Base-by-base conservation (phyloP, 805 yeast genomes). In the Yarrowia sp. region DNA sequence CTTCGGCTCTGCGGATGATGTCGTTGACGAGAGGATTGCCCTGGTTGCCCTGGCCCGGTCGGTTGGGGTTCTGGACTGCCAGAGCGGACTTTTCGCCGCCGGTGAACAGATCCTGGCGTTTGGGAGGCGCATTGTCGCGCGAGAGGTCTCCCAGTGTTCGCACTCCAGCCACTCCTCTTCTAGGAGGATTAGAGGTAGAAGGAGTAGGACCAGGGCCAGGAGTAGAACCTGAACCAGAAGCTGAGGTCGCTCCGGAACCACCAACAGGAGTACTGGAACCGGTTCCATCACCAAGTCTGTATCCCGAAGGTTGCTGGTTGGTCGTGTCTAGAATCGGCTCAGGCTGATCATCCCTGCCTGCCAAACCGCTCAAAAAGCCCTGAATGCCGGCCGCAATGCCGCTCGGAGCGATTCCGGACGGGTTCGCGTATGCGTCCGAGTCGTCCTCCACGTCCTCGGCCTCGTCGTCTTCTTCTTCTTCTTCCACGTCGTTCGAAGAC, bases 41-140 rank as follows among this genome's bases (percentile, higher is more conserved):
- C 16, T 53, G 47, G 42, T 32, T 51, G n/a, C 60, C 36, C 38
- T 47, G 38, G 27, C 68, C 66, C 7, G 61, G 63, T 18, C 64
- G 76, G 56, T 77, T 75, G 13, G 91, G 92, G 69, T 86, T 85
- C 69, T 87, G 90, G 14, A 87, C 94, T 63, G 87, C 88, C 67
- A 87, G 76, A 3, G 82, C 92, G 4, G 89, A 84, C 72, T 86
- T 86, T 69, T 87, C 92, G 61, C 86, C 86, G 13, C 86, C 86
- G 3, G 85, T 80, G 72, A 82, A 72, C 68, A 74, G 68, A 72
- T 80, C 68, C 65, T 79, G 77, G 14, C 72, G 69, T 21, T 75
- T 76, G 33, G 71, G 67, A 60, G 71, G 70, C 44, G 74, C 65
- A 1, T 62, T 33, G 14, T 47, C 56, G n/a, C 65, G 63, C 16